Base-by-base conservation (phyloP, 1,284 basidiomycete genomes). In the Inonotus obliquus region DNA sequence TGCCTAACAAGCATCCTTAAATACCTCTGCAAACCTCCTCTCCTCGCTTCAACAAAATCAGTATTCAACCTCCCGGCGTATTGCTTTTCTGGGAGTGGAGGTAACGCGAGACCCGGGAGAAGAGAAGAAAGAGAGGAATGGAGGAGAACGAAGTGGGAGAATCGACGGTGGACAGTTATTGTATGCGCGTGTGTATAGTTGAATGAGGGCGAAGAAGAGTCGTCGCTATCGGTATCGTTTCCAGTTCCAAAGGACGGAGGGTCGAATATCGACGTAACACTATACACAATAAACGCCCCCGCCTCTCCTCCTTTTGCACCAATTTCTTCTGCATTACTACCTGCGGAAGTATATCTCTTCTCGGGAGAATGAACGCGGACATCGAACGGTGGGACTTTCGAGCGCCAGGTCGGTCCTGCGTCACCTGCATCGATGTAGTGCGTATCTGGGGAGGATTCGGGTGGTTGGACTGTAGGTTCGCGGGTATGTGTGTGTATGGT, bases 71-170 rank as follows among this genome's bases (percentile, higher is more conserved):
- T 77, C 0, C 89, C 90, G 0, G 89, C 80, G 66, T 92, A 91
- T 67, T 91, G 87, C 71, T 94, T 92, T 71, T 91, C 87, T 0
- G 92, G 92, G 1, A 94, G 77, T 0, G 91, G 88, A 0, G 92
- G 91, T 1, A 94, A 77, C 1, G 86, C 85, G 41, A 94, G 82
- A 0, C 89, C 89, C 7, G 91, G 88, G 7, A 91, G 80, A 5
- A 84, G 79, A 37, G 83, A 77, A 29, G 79, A 76, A 44, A 94
- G 74, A 2, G 86, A 82, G 1, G 86, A 84, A 65, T 92, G 87
- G 25, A 94, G 78, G 63, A 87, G 81, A 21, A 88, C 84, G 67
- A 95, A 95, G 64, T 94, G 90, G 1, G 90, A 92, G 74, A 91
- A 95, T 10, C 92, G 84, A 14, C 93, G 79, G 23, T 87, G 78